Conservation (phyloP, 2,329 filamentous ascomycete genomes). For the Chaetomium sp. region DNA sequence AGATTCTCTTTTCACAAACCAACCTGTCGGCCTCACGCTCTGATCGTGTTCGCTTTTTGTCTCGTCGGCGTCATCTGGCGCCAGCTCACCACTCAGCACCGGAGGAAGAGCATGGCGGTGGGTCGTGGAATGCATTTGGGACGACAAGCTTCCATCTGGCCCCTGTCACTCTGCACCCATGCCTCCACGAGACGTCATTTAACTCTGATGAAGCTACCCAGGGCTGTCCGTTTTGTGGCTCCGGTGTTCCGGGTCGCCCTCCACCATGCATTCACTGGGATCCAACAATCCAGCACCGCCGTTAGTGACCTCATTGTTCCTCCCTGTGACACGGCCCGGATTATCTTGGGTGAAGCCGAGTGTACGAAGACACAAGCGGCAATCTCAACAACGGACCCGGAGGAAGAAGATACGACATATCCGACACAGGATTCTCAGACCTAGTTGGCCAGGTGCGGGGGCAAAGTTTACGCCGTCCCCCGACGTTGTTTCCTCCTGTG, state of each 20-base stretch:
- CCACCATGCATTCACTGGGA: background rate
- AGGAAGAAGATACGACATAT: no score
- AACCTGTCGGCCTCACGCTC: no score
- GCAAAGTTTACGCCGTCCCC: no score
- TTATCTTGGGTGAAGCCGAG: background rate
- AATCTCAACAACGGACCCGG: no score
- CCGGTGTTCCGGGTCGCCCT: background rate
- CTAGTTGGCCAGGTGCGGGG: no score
- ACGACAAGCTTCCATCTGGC: background rate
- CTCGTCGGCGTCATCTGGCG: no score
- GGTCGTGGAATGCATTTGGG: background rate
- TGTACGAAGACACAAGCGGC: background rate
- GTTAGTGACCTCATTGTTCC: background rate
- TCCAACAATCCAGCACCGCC: background rate
- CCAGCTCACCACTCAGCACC: background rate
- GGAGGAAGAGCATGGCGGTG: background rate
- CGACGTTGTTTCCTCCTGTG: no score
- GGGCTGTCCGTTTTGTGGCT: background rate
- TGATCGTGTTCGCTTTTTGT: no score
- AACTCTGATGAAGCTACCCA: background rate
- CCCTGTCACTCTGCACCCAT: background rate
- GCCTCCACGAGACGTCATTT: background rate
- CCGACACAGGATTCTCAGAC: no score
- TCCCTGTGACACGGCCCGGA: background rate
- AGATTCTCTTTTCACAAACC: background rate